Conservation (phyloP, 208 protist genomes). For the Blastocrithidia nonstop region DNA sequence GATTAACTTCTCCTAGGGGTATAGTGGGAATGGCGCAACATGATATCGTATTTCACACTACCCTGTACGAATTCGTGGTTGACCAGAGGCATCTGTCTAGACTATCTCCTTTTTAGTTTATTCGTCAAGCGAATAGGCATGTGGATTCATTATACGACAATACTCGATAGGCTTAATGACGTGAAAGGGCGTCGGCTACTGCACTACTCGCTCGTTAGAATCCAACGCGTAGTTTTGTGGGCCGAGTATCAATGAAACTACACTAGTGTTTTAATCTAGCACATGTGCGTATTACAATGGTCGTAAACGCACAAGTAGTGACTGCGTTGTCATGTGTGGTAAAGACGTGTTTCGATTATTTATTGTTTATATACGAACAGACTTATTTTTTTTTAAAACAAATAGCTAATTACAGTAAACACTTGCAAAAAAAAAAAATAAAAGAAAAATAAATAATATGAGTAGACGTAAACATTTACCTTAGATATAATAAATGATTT, state of each 20-base stretch:
- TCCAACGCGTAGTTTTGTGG: conserved; percentile 22
- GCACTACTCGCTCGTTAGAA: conserved; percentile 26
- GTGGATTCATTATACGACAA: conserved; percentile 40
- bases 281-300: conserved; percentile 65
- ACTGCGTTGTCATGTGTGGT: not conserved
- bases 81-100: conserved; percentile 37
- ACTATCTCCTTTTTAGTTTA: conserved; percentile 9
- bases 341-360: too few relatives aligned
- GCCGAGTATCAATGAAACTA: conserved; percentile 38
- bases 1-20: conserved; percentile 73
- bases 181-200: conserved; percentile 26
- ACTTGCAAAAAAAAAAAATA: too few relatives aligned
- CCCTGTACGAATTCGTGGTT: conserved; percentile 70
- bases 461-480: too few relatives aligned
- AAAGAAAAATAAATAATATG: too few relatives aligned
- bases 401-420: too few relatives aligned
- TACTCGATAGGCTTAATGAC: conserved; percentile 36
- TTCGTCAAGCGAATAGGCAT: conserved; percentile 8
- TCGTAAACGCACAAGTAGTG: conserved; percentile 22
- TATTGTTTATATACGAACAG: too few relatives aligned
- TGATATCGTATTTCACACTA: conserved; percentile 71
- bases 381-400: too few relatives aligned
- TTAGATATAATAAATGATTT: too few relatives aligned
- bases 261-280: conserved; percentile 44
- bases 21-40: conserved; percentile 80